Base-by-base conservation (phyloP, 805 yeast species). In the Metschnikowia hibisci region DNA sequence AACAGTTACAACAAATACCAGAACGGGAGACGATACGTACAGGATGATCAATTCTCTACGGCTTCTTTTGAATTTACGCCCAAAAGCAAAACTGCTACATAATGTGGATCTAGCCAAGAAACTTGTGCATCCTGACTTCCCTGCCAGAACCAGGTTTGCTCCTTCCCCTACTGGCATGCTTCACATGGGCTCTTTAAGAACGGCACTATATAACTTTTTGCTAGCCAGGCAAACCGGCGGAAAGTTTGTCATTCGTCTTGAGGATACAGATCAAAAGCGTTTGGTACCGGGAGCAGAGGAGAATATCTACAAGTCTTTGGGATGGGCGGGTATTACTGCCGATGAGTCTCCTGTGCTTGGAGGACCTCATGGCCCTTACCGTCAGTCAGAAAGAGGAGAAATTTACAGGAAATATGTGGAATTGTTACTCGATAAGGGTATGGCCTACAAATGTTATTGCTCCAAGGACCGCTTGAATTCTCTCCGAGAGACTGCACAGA, bases 111-210 rank as follows among this genome's bases (percentile, higher is more conserved):
- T 9, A 2, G 10, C 18, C 31, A 15, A 18, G 25, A 26, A 35
- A 27, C 4, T 43, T n/a, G 47, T 69, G 8, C 76, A 73, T 34
- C 79, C 81, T 1, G 51, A 44, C 1, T 28, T 46, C 0, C 88
- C 93, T 0, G 95, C 81, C 0, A 64, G 96, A 51, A 87, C 98
- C 1, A 67, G 99, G 50, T 93, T 93, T 64, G 99, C 99, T 0
- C 99, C 99, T 0, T 89, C 97, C 2, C 99, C 99, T 1, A 93
- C 99, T 0, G 99, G 99, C 0, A 78, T 78, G 48, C 70, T 93
- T n/a, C 99, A 93, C 60, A 61, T 93, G 46, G 99, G 99, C 0
- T 90, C 97, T 0, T 60, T 93, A 35, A 69, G 99, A 60, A 93
- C 99, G 0, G 98, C 98, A 0, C 63, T 93, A 14, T 93, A 88